Percentiles rank a stretch among this genome's conserved stretches.
These are phyloP conservation scores for Agrocybe pediades DNA, from an alignment of 768 basidiomycete species.

Conservation along the genomic window DNA sequence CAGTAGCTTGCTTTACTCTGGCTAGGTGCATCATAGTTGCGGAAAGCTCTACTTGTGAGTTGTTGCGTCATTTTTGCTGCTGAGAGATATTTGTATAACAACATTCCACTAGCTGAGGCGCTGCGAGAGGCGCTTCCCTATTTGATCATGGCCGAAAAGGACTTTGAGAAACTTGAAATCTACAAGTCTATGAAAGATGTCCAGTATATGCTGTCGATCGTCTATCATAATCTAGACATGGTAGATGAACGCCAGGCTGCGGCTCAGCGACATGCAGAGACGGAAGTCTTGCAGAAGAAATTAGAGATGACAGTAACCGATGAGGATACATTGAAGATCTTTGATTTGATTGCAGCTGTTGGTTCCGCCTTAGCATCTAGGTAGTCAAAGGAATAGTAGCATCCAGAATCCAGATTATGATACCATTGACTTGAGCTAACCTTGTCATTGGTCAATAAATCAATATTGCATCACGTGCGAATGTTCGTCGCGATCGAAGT, in stretches of 20 bases:
- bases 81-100: background rate
- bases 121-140: slow-evolving; percentile 62
- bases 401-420: no score
- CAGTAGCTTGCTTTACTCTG: slow-evolving; percentile 70
- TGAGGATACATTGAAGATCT: slow-evolving; percentile 52
- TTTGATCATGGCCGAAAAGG: slow-evolving; percentile 64
- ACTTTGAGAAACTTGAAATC: slow-evolving; percentile 63
- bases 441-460: no score
- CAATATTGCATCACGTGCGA: no score
- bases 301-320: slow-evolving; percentile 49
- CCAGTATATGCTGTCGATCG: slow-evolving; percentile 69
- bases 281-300: slow-evolving; percentile 40
- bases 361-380: slow-evolving; percentile 56
- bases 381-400: slow-evolving; percentile 11
- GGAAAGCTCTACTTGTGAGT: slow-evolving; percentile 46
- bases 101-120: slow-evolving; percentile 30
- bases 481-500: no score
- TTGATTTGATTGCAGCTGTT: slow-evolving; percentile 59
- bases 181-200: slow-evolving; percentile 63
- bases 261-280: slow-evolving; percentile 48
- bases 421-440: no score
- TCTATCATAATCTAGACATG: slow-evolving; percentile 72
- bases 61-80: background rate
- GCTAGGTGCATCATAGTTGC: slow-evolving; percentile 76
- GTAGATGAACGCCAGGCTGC: slow-evolving; percentile 54